Conservation (phyloP, 2,329 filamentous ascomycete species). For the Stemphylium beticola region DNA sequence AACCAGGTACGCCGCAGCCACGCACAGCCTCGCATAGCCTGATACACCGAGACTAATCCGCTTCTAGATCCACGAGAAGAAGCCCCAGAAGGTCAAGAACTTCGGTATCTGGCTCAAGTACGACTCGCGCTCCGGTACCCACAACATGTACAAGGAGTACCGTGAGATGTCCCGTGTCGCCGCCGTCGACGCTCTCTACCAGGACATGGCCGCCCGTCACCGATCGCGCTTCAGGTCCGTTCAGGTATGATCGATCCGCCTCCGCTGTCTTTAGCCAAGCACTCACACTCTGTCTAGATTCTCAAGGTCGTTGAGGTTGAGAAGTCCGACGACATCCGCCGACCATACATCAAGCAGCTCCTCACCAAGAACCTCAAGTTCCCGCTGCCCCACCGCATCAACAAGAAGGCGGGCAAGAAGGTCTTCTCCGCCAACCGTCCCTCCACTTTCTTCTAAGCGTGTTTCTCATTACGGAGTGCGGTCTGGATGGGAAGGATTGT, state of each 20-base stretch:
- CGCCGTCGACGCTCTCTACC: conserved; percentile 96
- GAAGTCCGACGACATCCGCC: conserved; percentile 93
- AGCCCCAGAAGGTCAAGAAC: conserved; percentile 99
- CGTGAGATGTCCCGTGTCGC: conserved; percentile 96
- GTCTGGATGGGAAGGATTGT: conserved; percentile 48
- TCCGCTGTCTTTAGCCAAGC: not conserved
- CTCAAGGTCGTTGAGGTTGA: conserved; percentile 97
- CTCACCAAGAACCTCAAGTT: conserved; percentile 94
- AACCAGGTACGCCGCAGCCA: conserved; percentile 75
- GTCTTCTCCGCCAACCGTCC: conserved; percentile 92
- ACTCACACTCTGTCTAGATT: conserved; percentile 65
- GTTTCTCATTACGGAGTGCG: conserved; percentile 49
- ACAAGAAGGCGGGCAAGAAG: conserved; percentile 84
- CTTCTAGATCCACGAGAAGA: conserved; percentile 92
- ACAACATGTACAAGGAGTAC: conserved; percentile 99
- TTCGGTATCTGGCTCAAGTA: conserved; percentile 99
- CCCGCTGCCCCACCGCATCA: conserved; percentile 95
- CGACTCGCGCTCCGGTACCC: conserved; percentile 98
- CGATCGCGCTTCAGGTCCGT: conserved; percentile 97
- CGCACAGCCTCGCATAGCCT: not conserved
- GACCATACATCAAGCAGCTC: conserved; percentile 99
- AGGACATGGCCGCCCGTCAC: conserved; percentile 99
- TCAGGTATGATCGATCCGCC: conserved; percentile 71
- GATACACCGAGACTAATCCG: conserved; percentile 19
- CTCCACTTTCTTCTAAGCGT: conserved; percentile 92